A percentile compares a stretch with the other conserved stretches of the same genome.
These are phyloP conservation scores for Hypomyces perniciosus DNA, from an alignment of 2,329 filamentous ascomycete genomes.

Conservation along the genomic window DNA sequence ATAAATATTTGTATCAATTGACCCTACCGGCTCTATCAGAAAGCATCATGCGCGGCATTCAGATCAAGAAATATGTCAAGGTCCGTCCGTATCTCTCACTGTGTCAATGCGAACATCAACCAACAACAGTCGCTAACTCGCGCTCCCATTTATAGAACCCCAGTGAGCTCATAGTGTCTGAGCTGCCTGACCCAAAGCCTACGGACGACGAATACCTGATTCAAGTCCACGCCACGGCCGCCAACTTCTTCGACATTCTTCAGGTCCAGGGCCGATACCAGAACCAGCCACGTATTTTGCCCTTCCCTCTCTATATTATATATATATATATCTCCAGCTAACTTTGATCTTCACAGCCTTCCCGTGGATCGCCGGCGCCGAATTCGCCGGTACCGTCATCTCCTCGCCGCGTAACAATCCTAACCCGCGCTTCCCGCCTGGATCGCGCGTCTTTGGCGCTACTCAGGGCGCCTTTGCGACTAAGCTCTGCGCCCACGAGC, in stretches of 20 bases:
- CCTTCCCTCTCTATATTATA: neutral
- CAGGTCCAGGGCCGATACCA: conserved; percentile 97
- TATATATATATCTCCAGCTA: neutral
- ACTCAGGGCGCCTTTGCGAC: conserved; percentile 82
- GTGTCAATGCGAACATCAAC: neutral
- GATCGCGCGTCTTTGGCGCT: conserved; percentile 81
- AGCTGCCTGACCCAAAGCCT: conserved; percentile 69
- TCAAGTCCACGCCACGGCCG: conserved; percentile 76
- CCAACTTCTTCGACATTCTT: conserved; percentile 96
- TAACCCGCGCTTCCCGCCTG: conserved; percentile 60
- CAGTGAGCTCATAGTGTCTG: conserved; percentile 67
- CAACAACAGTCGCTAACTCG: neutral
- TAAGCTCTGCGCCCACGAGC: conserved; percentile 61
- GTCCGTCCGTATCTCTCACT: conserved; percentile 33
- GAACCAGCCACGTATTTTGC: conserved; percentile 61
- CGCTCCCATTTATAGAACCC: conserved; percentile 53
- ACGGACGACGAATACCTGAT: conserved; percentile 74
- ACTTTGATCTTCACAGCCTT: conserved; percentile 44
- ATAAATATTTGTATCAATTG: neutral
- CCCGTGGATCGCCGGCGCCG: conserved; percentile 80
- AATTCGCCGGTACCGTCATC: conserved; percentile 77
- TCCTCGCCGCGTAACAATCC: conserved; percentile 51
- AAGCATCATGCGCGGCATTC: conserved; percentile 65
- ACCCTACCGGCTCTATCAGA: too few species aligned
- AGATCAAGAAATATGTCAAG: conserved; percentile 69